Base-by-base conservation (phyloP, 345 rosid species). In the Punica granatum region DNA sequence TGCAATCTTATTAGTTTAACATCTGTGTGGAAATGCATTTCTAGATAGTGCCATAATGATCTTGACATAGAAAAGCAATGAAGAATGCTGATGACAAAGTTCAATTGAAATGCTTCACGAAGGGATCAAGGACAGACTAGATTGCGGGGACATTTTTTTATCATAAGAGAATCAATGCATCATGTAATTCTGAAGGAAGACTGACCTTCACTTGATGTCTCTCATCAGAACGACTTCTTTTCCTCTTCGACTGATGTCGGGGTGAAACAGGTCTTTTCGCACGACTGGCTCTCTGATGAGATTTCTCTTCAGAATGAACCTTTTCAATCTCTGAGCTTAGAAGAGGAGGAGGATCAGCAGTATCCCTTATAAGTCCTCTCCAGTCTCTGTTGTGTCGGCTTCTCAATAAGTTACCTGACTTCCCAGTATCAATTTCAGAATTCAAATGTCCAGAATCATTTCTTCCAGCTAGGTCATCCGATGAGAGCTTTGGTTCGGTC, bases 301-400 rank as follows among this genome's bases (percentile, higher is more conserved):
- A 46, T 76, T 72, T 85, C 72, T 86, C 90, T 67, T 83, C 85
- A 31, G 65, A 61, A 53, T 62, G 67, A 44, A 76, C 58, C 72
- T 71, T 78, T 43, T 72, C 85, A 67, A 81, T 80, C 78, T 80
- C 90, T 21, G 92, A 81, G 70, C 90, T 88, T 25, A 75, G 72
- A 67, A 87, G 88, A 66, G 88, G 88, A 54, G 90, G 94, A 15
- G 81, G 77, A 51, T 88, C 90, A 46, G 74, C 67, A n/a, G 70
- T 82, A 66, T 80, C 87, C 71, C 76, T 73, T 39, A 59, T 74
- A 63, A 81, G 77, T 63, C 82, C 90, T 78, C 82, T 83, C 94
- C 90, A 87, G 68, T 85, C 88, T 77, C 90, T 84, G 70, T 82
- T 70, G 46, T 80, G 92, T 23, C 87, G 81, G 53, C 73, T 72